Conservation (phyloP, 176 grass and related monocot species). For the Bromus sterilis region DNA sequence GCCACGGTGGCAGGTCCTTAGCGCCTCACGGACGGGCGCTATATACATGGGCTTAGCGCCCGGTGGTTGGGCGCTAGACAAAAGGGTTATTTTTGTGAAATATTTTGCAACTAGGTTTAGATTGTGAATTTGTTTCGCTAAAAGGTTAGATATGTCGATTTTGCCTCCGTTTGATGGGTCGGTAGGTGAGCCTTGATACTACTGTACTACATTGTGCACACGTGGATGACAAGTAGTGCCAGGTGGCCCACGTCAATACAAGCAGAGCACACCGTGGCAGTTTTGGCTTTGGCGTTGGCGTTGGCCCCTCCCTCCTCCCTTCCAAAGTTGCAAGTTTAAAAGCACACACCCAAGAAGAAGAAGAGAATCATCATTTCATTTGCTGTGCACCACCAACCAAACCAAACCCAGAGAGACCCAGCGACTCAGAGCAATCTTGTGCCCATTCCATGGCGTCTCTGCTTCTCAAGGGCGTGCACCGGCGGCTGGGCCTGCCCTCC, state of each 20-base stretch:
- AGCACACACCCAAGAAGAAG: not conserved
- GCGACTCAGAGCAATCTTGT: not conserved
- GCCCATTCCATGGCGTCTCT: slow-evolving; percentile 30
- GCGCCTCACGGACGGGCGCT: too few species aligned
- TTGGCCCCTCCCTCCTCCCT: not conserved
- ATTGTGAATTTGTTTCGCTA: too few species aligned
- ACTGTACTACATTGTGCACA: too few species aligned
- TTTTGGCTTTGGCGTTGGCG: not conserved
- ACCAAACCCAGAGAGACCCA: not conserved
- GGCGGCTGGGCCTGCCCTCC: slow-evolving; percentile 9
- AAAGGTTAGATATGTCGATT: too few species aligned
- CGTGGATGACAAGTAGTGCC: not conserved
- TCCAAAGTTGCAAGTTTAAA: not conserved
- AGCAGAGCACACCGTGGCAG: not conserved
- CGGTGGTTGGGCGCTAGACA: too few species aligned
- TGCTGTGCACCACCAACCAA: not conserved
- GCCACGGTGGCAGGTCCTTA: too few species aligned
- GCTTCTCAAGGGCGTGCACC: slow-evolving; percentile 51
- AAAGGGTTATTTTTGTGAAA: too few species aligned
- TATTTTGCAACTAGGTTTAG: too few species aligned
- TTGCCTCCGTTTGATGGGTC: too few species aligned
- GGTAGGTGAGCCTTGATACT: too few species aligned
- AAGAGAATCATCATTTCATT: not conserved
- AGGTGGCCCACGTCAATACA: not conserved
- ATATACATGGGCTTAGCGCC: too few species aligned